A percentile compares a stretch with the other conserved stretches of the same genome.
phyloP scores from a whole-genome alignment of 2,329 filamentous ascomycete genomes.

The Colletotrichum destructivum region DNA sequence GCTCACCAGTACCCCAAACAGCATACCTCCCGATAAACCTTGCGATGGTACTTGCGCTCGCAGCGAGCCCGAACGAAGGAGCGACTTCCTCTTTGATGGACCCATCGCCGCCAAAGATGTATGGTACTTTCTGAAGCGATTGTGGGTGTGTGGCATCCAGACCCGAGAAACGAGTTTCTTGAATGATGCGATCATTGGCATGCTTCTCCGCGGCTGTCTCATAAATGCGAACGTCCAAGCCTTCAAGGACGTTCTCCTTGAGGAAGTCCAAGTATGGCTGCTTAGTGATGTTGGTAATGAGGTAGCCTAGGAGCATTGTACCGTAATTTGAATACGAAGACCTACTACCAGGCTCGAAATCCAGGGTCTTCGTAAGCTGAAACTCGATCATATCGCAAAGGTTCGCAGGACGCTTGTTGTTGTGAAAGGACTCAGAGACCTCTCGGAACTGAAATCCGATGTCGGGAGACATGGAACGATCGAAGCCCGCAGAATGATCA shows the following conservation, averaged over 20 bases:
- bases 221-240: slow-evolving; percentile 39
- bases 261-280: slow-evolving; percentile 35
- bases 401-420: slow-evolving; percentile 31
- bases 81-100: slow-evolving; percentile 41
- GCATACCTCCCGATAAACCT: slow-evolving; percentile 31
- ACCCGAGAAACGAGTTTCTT: slow-evolving; percentile 35
- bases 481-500: slow-evolving; percentile 28
- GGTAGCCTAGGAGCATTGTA: slow-evolving; percentile 36
- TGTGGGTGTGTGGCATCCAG: slow-evolving; percentile 33
- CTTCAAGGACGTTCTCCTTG: slow-evolving; percentile 24
- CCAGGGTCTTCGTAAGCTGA: slow-evolving; percentile 32
- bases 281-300: slow-evolving; percentile 38
- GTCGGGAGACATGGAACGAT: slow-evolving; percentile 27
- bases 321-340: slow-evolving; percentile 42
- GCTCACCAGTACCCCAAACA: too few species aligned
- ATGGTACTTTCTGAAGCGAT: background rate
- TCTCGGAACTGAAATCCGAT: slow-evolving; percentile 36
- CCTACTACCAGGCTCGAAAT: slow-evolving; percentile 23
- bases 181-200: slow-evolving; percentile 33
- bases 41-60: slow-evolving; percentile 29
- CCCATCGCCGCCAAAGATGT: slow-evolving; percentile 37
- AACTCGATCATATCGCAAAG: slow-evolving; percentile 44
- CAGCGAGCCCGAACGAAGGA: slow-evolving; percentile 31
- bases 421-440: slow-evolving; percentile 11
- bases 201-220: slow-evolving; percentile 38